These are phyloP conservation scores for Coemansia sp. DNA, from an alignment of 192 early-diverging fungal genomes.

Conservation along the genomic window DNA sequence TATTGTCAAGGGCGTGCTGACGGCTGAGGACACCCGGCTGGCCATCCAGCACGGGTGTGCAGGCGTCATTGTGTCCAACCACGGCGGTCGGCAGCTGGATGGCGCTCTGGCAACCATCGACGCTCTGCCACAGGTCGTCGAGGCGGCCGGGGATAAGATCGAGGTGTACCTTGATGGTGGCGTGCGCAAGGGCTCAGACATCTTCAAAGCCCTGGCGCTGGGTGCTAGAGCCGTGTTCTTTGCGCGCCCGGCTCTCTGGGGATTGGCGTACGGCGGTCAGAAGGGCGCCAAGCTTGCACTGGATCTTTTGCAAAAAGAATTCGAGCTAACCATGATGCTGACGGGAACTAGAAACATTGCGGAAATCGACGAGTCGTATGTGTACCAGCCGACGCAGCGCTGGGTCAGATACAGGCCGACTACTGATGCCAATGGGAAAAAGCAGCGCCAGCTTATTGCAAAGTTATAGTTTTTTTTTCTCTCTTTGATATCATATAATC, in stretches of 20 bases:
- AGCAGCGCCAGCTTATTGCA: slow-evolving; percentile 20
- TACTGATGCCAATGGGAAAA: neutral
- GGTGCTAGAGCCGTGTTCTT: slow-evolving; percentile 81
- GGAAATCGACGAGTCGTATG: slow-evolving; percentile 63
- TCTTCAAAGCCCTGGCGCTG: slow-evolving; percentile 94
- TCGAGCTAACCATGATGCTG: slow-evolving; percentile 81
- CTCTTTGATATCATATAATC: neutral
- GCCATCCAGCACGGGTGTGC: slow-evolving; percentile 76
- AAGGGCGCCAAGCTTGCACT: slow-evolving; percentile 75
- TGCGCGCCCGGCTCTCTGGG: slow-evolving; percentile 68
- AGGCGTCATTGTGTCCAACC: slow-evolving; percentile 92
- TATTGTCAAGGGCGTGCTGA: slow-evolving; percentile 90
- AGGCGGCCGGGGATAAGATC: slow-evolving; percentile 64
- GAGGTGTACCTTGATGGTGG: slow-evolving; percentile 97
- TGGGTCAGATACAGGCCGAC: slow-evolving; percentile 38
- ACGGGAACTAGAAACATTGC: slow-evolving; percentile 64
- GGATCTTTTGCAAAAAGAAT: slow-evolving; percentile 78
- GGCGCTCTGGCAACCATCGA: slow-evolving; percentile 78
- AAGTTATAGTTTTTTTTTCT: slow-evolving; percentile 26
- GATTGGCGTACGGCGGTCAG: slow-evolving; percentile 86
- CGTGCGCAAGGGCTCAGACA: slow-evolving; percentile 85
- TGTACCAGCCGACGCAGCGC: slow-evolving; percentile 41
- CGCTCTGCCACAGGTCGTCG: slow-evolving; percentile 83
- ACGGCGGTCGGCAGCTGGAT: slow-evolving; percentile 96
- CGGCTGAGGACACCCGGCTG: slow-evolving; percentile 84